Percentiles rank a stretch among this genome's conserved stretches.
These are phyloP conservation scores for Diplodia intermedia DNA, from an alignment of 2,329 filamentous ascomycete species.

Conservation along the genomic window DNA sequence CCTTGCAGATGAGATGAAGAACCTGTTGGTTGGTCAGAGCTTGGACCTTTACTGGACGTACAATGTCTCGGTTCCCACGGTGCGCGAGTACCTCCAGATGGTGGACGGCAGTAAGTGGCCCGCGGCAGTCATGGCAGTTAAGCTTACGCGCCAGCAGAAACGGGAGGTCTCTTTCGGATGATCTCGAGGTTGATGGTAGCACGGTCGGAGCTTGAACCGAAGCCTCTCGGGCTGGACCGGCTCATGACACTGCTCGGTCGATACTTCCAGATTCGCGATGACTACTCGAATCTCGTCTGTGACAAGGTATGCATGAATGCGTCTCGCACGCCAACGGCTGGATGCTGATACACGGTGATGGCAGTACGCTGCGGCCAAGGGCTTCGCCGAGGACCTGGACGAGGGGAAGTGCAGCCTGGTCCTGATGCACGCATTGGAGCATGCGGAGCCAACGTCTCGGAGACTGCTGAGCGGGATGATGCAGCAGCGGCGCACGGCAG, in stretches of 20 bases:
- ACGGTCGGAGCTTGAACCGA: background rate
- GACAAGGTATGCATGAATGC: background rate
- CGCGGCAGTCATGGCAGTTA: background rate
- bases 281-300: conserved; percentile 44
- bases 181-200: background rate
- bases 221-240: conserved; percentile 20
- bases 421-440: too few species aligned
- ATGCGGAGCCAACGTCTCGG: too few species aligned
- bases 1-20: conserved; percentile 50
- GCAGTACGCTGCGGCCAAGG: background rate
- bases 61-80: conserved; percentile 53
- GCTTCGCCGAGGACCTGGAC: background rate
- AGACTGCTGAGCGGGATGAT: too few species aligned
- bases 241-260: conserved; percentile 38
- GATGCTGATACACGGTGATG: too few species aligned
- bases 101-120: conserved; percentile 46
- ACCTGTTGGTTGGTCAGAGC: conserved; percentile 56
- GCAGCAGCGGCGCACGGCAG: too few species aligned
- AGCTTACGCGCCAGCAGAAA: background rate
- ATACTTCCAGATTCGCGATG: conserved; percentile 47
- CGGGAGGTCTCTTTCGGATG: background rate
- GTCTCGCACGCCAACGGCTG: background rate
- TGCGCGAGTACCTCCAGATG: conserved; percentile 58
- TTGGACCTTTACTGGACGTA: conserved; percentile 59
- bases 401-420: background rate